These are phyloP conservation scores for Aspergillus haitiensis DNA, from an alignment of 495 filamentous ascomycete species.

Conservation along the genomic window DNA sequence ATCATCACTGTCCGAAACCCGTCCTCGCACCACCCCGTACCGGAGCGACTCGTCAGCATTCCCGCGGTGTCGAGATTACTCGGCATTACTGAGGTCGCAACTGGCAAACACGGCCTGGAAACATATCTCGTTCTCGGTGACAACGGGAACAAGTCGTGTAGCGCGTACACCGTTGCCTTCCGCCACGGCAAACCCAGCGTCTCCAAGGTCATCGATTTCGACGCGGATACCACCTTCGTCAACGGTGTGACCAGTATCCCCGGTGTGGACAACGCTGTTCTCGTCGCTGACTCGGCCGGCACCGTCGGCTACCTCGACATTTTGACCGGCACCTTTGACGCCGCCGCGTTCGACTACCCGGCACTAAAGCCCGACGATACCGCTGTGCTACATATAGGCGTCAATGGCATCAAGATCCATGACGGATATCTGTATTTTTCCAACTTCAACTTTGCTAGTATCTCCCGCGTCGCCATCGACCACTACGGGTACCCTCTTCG, in stretches of 20 bases:
- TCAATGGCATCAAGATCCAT: slow-evolving; percentile 1
- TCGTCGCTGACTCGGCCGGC: background rate
- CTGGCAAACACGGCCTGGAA: background rate
- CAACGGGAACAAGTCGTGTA: background rate
- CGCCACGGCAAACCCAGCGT: background rate
- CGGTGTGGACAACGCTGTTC: background rate
- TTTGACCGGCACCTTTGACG: background rate
- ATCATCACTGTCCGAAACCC: background rate
- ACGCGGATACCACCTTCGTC: background rate
- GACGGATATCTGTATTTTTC: background rate
- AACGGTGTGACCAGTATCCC: slow-evolving; percentile 3
- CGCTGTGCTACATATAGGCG: background rate
- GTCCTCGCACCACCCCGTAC: background rate
- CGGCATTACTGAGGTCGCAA: background rate
- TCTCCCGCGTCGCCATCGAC: background rate
- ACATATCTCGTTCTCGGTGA: background rate
- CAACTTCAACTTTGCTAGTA: background rate
- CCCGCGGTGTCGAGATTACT: background rate
- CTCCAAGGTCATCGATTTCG: background rate
- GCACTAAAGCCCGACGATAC: background rate
- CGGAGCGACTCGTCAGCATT: background rate
- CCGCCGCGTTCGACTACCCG: background rate
- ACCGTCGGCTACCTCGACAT: background rate
- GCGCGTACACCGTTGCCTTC: background rate
- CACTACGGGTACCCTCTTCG: background rate